Conservation (phyloP, 176 grass and related monocot species). For the Bothriochloa decipiens region DNA sequence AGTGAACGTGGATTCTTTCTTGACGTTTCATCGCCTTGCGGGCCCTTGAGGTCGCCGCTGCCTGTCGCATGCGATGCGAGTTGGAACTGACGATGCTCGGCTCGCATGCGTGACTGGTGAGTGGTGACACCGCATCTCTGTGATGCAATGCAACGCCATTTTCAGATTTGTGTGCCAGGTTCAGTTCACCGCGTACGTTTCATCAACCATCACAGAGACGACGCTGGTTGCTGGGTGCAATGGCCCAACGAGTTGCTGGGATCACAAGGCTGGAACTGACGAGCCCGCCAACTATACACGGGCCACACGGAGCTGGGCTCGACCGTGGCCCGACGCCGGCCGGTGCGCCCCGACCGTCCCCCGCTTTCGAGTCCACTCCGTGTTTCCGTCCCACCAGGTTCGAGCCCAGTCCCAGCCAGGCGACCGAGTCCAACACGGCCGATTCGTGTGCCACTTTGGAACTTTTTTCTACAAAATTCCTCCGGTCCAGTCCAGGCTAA, state of each 20-base stretch:
- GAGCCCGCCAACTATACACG: background rate
- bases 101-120: no score
- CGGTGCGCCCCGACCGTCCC: background rate
- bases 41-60: no score
- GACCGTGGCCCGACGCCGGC: background rate
- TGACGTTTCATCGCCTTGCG: no score
- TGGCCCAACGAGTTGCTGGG: background rate
- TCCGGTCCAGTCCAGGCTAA: slow-evolving; percentile 38
- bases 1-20: no score
- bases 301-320: background rate
- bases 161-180: no score
- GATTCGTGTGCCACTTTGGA: slow-evolving; percentile 31
- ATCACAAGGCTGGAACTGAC: background rate
- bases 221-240: no score
- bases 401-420: background rate
- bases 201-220: no score
- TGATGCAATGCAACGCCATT: no score
- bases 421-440: slow-evolving; percentile 58
- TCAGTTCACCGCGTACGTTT: no score
- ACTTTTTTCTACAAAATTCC: slow-evolving; percentile 6
- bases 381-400: background rate
- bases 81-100: no score
- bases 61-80: no score
- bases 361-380: background rate
- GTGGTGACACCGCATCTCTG: no score